phyloP scores from a whole-genome alignment of 176 grass and related monocot genomes.

The Carex myosuroides region DNA sequence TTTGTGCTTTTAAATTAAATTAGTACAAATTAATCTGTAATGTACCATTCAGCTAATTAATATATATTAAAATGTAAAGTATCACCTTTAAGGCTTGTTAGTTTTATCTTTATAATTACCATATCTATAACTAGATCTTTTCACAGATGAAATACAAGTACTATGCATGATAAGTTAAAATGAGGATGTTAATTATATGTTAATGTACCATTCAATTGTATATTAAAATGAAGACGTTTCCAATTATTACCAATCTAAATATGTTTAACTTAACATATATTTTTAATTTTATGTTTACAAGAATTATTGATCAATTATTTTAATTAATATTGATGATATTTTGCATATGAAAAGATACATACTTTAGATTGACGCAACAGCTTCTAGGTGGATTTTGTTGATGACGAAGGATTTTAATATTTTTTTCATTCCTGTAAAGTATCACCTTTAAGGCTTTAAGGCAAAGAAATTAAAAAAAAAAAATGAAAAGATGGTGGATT shows the following conservation, averaged over 20 bases:
- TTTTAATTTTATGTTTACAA: background rate
- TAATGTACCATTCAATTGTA: background rate
- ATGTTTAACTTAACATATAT: background rate
- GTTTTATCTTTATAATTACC: background rate
- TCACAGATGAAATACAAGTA: conserved; percentile 5
- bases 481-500: background rate
- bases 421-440: background rate
- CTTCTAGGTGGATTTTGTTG: background rate
- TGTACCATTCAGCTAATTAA: conserved; percentile 1
- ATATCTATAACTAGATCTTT: background rate
- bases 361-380: background rate
- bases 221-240: too few relatives aligned
- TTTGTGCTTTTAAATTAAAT: conserved; percentile 28
- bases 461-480: background rate
- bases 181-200: background rate
- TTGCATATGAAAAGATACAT: background rate
- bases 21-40: conserved; percentile 31
- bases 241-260: background rate
- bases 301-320: background rate
- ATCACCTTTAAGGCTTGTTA: too few relatives aligned
- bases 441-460: background rate
- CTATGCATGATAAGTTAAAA: background rate
- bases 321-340: background rate
- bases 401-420: background rate
- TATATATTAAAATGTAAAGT: background rate